These are phyloP conservation scores for Dentiscutata heterogama DNA, from an alignment of 371 early-diverging fungal species.

Conservation along the genomic window DNA sequence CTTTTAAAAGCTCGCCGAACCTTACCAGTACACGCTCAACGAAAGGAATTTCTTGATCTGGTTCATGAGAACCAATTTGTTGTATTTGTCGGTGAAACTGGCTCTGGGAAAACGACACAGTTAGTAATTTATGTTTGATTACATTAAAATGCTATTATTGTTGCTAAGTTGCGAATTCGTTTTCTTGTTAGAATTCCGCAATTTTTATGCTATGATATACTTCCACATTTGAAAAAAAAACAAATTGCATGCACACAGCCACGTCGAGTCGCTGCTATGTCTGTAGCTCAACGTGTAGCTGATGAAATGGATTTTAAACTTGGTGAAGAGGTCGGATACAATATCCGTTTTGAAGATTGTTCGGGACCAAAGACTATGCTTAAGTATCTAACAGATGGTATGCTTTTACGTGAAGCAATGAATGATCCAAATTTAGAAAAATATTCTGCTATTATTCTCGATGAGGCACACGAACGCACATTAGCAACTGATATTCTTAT, in stretches of 20 bases:
- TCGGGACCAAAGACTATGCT: conserved; percentile 86
- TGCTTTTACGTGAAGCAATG: conserved; percentile 98
- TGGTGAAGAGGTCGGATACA: conserved; percentile 96
- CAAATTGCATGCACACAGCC: conserved; percentile 99
- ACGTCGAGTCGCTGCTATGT: conserved; percentile 98
- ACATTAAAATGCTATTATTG: no score
- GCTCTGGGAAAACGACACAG: conserved; percentile 96
- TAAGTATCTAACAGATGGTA: conserved; percentile 99
- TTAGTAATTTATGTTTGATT: conserved; percentile 54
- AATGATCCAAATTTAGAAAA: conserved; percentile 85
- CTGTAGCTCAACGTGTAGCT: conserved; percentile 96
- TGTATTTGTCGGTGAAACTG: conserved; percentile 91
- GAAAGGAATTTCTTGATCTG: conserved; percentile 85
- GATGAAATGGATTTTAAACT: conserved; percentile 92
- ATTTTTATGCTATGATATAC: conserved; percentile 90
- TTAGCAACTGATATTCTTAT: conserved; percentile 97
- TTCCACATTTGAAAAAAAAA: conserved; percentile 89
- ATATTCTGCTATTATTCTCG: conserved; percentile 95
- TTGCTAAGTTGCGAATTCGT: conserved; percentile 31
- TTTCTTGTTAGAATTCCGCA: conserved; percentile 85
- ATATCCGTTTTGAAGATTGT: conserved; percentile 97
- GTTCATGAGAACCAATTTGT: conserved; percentile 89
- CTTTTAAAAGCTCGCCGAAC: conserved; percentile 84
- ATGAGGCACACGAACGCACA: conserved; percentile 99
- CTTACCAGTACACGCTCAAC: conserved; percentile 92